These are phyloP conservation scores for Punica granatum DNA, from an alignment of 345 rosid species.

Conservation along the genomic window DNA sequence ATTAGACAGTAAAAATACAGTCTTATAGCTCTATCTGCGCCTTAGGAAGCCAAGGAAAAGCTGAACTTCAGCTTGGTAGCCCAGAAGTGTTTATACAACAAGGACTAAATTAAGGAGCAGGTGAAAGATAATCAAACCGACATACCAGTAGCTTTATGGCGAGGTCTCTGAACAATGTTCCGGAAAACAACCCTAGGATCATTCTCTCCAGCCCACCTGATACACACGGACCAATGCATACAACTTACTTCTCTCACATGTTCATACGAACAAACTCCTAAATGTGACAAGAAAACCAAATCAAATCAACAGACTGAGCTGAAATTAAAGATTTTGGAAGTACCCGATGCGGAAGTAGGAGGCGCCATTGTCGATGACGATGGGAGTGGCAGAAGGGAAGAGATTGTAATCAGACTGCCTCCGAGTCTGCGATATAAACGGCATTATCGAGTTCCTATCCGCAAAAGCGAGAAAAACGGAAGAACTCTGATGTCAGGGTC, in stretches of 20 bases:
- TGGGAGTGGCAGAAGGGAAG: conserved; percentile 64
- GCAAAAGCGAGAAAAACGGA: background rate
- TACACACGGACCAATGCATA: conserved; percentile 2
- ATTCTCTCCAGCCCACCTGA: conserved; percentile 95
- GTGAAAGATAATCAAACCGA: background rate
- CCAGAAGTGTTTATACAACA: background rate
- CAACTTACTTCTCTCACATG: background rate
- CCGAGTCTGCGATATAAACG: conserved; percentile 44
- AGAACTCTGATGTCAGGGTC: background rate
- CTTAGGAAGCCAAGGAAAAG: background rate
- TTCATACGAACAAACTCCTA: background rate
- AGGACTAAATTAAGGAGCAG: background rate
- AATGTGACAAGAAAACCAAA: background rate
- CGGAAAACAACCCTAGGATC: conserved; percentile 93
- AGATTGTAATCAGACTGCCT: conserved; percentile 71
- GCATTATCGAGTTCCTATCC: conserved; percentile 25
- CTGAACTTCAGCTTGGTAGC: background rate
- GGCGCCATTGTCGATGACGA: conserved; percentile 97
- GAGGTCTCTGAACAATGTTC: conserved; percentile 93
- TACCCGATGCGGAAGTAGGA: conserved; percentile 97
- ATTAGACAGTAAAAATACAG: too few relatives aligned
- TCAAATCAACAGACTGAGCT: background rate
- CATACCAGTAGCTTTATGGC: conserved; percentile 84
- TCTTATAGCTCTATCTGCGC: too few relatives aligned
- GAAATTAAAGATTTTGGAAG: conserved; percentile 14